phyloP scores from a whole-genome alignment of 2,329 filamentous ascomycete genomes.

The Arthrobotrys musiformis region DNA sequence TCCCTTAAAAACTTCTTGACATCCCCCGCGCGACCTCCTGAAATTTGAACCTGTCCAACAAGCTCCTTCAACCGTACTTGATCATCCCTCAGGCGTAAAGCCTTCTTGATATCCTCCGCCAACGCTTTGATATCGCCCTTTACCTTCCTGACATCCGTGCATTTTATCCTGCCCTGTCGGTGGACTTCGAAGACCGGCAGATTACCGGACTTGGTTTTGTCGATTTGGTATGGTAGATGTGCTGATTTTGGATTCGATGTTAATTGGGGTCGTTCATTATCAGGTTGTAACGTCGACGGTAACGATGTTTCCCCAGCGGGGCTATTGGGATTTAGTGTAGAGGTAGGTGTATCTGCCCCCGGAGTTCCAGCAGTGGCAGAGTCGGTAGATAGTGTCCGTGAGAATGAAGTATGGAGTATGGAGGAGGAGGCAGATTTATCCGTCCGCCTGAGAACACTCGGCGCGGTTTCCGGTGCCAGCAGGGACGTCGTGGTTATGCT shows the following conservation, averaged over 20 bases:
- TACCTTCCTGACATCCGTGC: conserved; percentile 16
- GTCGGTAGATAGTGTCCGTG: conserved; percentile 7
- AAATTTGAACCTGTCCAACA: background rate
- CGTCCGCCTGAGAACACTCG: background rate
- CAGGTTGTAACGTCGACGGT: too few species aligned
- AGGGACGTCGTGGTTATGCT: conserved; percentile 18
- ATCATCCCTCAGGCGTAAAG: conserved; percentile 4
- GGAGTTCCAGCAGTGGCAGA: background rate
- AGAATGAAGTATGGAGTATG: background rate
- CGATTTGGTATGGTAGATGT: conserved; percentile 40
- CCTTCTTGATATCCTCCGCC: conserved; percentile 16
- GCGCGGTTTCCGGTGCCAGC: conserved; percentile 1
- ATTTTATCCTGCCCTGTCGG: background rate
- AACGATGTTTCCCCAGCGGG: background rate
- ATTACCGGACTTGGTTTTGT: conserved; percentile 8
- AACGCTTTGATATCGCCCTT: conserved; percentile 29
- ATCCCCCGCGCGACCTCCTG: background rate
- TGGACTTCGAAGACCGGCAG: conserved; percentile 31
- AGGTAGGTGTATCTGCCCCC: background rate
- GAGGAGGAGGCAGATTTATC: background rate
- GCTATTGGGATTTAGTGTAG: too few species aligned
- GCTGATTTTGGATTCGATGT: conserved; percentile 2
- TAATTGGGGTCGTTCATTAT: too few species aligned
- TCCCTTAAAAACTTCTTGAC: conserved; percentile 25
- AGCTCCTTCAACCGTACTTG: conserved; percentile 1